Base-by-base conservation (phyloP, 192 early-diverging fungal species). In the Spinellus fusiger region DNA sequence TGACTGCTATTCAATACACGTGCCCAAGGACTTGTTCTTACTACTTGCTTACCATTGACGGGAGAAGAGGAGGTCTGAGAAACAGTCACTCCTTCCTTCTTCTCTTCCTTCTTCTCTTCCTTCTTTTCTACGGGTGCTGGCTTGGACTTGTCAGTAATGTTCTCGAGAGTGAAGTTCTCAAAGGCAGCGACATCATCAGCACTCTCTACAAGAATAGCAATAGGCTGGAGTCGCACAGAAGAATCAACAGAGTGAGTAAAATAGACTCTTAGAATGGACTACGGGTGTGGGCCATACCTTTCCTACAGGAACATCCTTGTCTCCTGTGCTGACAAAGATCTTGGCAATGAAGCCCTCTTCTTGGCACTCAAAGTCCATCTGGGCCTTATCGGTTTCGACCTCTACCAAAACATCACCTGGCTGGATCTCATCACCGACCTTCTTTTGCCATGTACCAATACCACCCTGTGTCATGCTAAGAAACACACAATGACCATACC, bases 301-400 rank as follows among this genome's bases (percentile, higher is more conserved):
- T 52, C 87, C 86, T 53, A 96, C 89, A 58, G 73, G 51, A 57
- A 99, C 79, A 66, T 98, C 93, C 85, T 99, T 96, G 59, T 84
- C 78, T 32, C 93, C 93, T 28, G 77, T 73, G 10, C 87, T 84
- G 31, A 88, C 73, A 71, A 99, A 80, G 64, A 96, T 89, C 85
- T 96, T 93, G 70, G 93, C 96, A 50, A 99, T 69, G 58, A 85
- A 91, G 18, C 96, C 96, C 65, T 99, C 96, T 62, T 99, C 96
- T 76, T 97, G 94, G 63, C 91, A 95, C 74, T 99, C 96, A 57
- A 99, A 94, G 69, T 99, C 96, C 94, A 99, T 97, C 73, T 93
- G 90, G 12, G 96, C 96, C 88, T 99, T 99, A 72, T 99, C 96
- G 27, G 96, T 99, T 73, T 99, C 96, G 57, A 99, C 93, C 73